Conservation (phyloP, 257 asterid species). For the Fraxinus cuspidata region DNA sequence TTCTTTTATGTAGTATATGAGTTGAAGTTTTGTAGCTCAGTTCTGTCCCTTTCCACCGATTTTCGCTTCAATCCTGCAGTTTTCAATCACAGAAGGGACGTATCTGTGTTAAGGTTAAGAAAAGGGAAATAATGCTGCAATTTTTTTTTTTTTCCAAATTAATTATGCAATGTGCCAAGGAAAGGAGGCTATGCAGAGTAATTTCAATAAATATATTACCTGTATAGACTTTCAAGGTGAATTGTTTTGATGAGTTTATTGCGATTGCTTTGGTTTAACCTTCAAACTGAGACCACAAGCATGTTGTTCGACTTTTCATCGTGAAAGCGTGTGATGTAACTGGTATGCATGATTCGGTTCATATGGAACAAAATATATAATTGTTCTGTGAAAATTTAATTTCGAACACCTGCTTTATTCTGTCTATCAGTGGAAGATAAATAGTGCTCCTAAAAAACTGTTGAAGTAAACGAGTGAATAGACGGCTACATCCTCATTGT, state of each 20-base stretch:
- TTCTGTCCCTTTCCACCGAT: background rate
- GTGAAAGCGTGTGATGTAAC: too few relatives aligned
- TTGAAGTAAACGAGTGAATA: background rate
- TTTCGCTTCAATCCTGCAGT: background rate
- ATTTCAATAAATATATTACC: background rate
- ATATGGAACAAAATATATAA: background rate
- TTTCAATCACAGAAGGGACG: background rate
- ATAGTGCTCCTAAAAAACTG: background rate
- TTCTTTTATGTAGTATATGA: background rate
- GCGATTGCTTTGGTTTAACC: background rate
- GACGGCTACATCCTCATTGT: too few relatives aligned
- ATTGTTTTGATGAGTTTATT: background rate
- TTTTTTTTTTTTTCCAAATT: background rate
- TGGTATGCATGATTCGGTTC: background rate
- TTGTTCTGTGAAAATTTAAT: background rate
- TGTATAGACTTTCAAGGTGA: background rate
- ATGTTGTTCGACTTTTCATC: too few relatives aligned
- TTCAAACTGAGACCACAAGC: too few relatives aligned
- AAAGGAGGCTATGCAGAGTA: background rate
- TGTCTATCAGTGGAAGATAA: background rate
- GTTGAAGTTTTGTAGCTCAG: constrained; percentile 13
- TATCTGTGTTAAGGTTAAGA: background rate
- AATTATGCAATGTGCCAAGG: background rate
- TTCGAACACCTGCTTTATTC: background rate
- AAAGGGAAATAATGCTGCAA: background rate